phyloP scores from a whole-genome alignment of 495 filamentous ascomycete species.

The Articulospora tetracladia region DNA sequence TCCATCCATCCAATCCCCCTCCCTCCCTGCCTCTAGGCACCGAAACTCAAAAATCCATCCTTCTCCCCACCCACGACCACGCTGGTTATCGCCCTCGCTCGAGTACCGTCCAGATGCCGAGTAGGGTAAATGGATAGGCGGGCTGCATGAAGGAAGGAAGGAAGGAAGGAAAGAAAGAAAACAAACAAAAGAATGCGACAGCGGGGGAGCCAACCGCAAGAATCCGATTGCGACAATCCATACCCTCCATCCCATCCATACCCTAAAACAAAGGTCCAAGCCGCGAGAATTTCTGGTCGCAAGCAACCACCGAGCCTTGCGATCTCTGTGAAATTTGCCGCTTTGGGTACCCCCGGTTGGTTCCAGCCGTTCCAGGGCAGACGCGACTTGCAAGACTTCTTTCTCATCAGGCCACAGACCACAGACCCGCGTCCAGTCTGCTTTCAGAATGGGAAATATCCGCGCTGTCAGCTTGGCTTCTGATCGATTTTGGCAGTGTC shows the following conservation, averaged over 20 bases:
- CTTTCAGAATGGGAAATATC: not conserved
- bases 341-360: not conserved
- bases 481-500: no score
- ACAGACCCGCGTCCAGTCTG: no score
- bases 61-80: not conserved
- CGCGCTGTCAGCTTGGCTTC: not conserved
- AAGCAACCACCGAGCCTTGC: not conserved
- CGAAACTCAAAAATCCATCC: no score
- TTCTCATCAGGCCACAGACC: no score
- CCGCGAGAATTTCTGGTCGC: not conserved
- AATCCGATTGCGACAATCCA: not conserved
- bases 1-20: not conserved
- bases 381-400: not conserved
- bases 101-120: not conserved
- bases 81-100: not conserved
- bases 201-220: not conserved
- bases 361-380: not conserved
- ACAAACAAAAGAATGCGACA: not conserved
- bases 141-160: not conserved
- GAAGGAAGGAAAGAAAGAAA: not conserved
- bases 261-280: not conserved
- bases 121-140: not conserved
- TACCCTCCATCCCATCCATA: no score
- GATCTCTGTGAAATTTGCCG: not conserved
- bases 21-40: not conserved